Percentiles rank a stretch among this genome's conserved stretches.
These are phyloP conservation scores for Xylaria polymorpha DNA, from an alignment of 2,329 filamentous ascomycete species.

Conservation along the genomic window DNA sequence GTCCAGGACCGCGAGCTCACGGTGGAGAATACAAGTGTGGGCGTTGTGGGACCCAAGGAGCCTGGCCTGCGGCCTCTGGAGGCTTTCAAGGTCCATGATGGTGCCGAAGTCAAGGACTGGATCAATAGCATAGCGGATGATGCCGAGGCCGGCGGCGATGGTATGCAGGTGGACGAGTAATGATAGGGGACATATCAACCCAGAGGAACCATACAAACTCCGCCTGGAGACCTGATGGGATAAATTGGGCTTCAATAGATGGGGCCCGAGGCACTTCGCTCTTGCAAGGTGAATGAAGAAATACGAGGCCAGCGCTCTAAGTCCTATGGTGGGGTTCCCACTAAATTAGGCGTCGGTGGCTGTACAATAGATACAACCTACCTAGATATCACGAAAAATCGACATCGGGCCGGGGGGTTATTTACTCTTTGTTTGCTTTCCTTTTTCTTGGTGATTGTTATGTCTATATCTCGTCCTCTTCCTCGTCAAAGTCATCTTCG, in stretches of 20 bases:
- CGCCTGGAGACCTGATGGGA: conserved; percentile 53
- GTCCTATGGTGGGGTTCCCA: conserved; percentile 3
- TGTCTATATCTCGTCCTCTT: conserved; percentile 61
- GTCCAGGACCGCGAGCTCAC: conserved; percentile 98
- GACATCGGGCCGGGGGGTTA: conserved; percentile 9
- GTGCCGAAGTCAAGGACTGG: conserved; percentile 85
- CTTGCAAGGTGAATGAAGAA: conserved; percentile 11
- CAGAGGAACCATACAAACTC: conserved; percentile 28
- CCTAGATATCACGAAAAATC: conserved; percentile 34
- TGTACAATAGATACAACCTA: conserved; percentile 34
- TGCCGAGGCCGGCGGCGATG: conserved; percentile 58
- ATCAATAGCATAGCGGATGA: conserved; percentile 78
- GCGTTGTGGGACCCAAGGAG: conserved; percentile 75
- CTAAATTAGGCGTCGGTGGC: conserved; percentile 21
- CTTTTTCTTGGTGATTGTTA: conserved; percentile 34
- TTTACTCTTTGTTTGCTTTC: not conserved
- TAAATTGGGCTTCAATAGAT: conserved; percentile 31
- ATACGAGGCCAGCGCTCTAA: conserved; percentile 15
- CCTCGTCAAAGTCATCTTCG: conserved; percentile 97
- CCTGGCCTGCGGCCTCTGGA: conserved; percentile 71
- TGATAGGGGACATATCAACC: conserved; percentile 14
- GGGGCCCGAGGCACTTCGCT: conserved; percentile 12
- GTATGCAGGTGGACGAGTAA: conserved; percentile 59
- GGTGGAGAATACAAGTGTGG: conserved; percentile 94
- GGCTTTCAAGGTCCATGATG: conserved; percentile 91